phyloP scores from a whole-genome alignment of 257 asterid genomes.

The Craterostigma plantagineum region DNA sequence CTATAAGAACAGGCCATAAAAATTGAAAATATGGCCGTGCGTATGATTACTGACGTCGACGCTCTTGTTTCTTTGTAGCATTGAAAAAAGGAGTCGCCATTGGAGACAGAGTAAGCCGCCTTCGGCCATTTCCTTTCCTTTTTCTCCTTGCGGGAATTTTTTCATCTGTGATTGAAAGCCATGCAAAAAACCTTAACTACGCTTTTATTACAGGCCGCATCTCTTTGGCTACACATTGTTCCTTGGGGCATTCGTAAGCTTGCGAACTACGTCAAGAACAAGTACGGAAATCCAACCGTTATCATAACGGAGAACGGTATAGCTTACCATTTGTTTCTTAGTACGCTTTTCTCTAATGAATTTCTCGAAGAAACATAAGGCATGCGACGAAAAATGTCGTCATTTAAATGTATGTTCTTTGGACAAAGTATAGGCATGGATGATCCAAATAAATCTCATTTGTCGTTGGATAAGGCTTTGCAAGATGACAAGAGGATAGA shows the following conservation, averaged over 20 bases:
- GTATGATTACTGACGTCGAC: not conserved
- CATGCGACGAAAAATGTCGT: too few species aligned
- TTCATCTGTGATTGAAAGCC: not conserved
- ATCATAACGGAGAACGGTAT: slow-evolving; percentile 73
- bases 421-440: slow-evolving; percentile 43
- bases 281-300: slow-evolving; percentile 56
- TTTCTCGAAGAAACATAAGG: too few species aligned
- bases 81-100: slow-evolving; percentile 49
- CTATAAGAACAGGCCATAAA: too few species aligned
- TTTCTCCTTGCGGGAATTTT: not conserved
- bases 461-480: slow-evolving; percentile 21
- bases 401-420: not conserved
- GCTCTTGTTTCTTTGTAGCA: slow-evolving; percentile 16
- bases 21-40: too few species aligned
- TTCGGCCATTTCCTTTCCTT: slow-evolving; percentile 7
- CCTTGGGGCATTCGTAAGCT: slow-evolving; percentile 81
- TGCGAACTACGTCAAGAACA: slow-evolving; percentile 42
- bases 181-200: too few species aligned
- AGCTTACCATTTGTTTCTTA: not conserved
- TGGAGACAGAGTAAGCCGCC: slow-evolving; percentile 65
- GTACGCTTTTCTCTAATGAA: too few species aligned
- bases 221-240: slow-evolving; percentile 60
- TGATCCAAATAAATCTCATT: slow-evolving; percentile 30
- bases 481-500: slow-evolving; percentile 51
- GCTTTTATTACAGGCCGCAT: slow-evolving; percentile 36